Evolutionary conservation across 805 yeast species (phyloP), one percentile per base, ranked within the genome.

Genomic region (Saturnispora sanitii): DNA sequence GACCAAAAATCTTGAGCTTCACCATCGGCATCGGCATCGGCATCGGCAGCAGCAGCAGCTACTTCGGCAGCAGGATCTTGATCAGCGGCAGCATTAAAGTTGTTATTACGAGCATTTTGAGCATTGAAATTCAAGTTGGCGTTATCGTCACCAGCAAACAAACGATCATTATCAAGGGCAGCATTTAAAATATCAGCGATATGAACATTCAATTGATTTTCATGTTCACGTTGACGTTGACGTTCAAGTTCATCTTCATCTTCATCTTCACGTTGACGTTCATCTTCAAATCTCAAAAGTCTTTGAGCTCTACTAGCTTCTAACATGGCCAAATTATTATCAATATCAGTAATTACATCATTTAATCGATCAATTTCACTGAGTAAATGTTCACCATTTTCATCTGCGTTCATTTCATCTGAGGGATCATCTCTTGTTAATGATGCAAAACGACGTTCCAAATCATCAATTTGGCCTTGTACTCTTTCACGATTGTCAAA

Each of bases 1-100:
- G 38, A 36, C 45, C 44, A 47, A 11, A 44, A 20, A 13, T 38
- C 43, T 15, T 35, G 39, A 6, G 31, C 45, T 5, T 29, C 43
- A 32, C 35, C 40, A 28, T 36, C 21, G 6, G 7, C 42, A 12
- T 40, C 33, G 6, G 38, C 44, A 9, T 42, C 48, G 1, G 11
- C 21, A 3, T 27, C 33, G 8, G 11, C 16, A 12, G 15, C 42
- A n/a, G 35, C 32, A 7, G 38, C 44, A 8, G 41, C 48, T 2
- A 12, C 19, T 7, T 27, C 34, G 16, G 30, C 30, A 16, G 8
- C 30, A 6, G 16, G 16, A 6, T n/a, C 6, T 27, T 27, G 16
- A 11, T 27, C 16, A 11, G 6, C 26, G 9, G 6, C 9, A 11
- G 11, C 26, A 23, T 23, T 23, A 11, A 11, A 6, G 6, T 6